Conservation (phyloP, 768 basidiomycete genomes). For the Russula griseocarnosa region DNA sequence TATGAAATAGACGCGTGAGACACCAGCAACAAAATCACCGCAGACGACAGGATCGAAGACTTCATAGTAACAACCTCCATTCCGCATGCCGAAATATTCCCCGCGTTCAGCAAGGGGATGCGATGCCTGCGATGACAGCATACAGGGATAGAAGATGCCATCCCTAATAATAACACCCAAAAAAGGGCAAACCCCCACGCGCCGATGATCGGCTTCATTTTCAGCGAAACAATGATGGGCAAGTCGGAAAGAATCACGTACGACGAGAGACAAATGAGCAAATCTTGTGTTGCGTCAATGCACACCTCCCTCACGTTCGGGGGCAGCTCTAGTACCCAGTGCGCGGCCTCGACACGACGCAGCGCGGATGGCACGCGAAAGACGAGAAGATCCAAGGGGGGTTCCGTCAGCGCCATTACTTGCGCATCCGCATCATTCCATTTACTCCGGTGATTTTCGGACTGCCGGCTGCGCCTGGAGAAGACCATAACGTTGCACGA, state of each 20-base stretch:
- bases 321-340: slow-evolving; percentile 12
- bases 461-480: neutral
- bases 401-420: neutral
- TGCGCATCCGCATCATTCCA: neutral
- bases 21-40: slow-evolving; percentile 15
- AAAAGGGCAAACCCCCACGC: neutral
- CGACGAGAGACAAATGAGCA: slow-evolving; percentile 16
- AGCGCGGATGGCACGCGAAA: slow-evolving; percentile 10
- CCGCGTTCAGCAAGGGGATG: slow-evolving; percentile 6
- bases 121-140: slow-evolving; percentile 1
- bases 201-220: neutral
- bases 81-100: neutral
- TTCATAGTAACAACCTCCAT: neutral
- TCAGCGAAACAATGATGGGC: neutral
- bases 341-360: slow-evolving; percentile 9
- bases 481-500: slow-evolving; percentile 18
- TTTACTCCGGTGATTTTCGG: neutral
- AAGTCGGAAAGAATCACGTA: neutral
- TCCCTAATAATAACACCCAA: slow-evolving; percentile 6
- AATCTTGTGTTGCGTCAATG: slow-evolving; percentile 19
- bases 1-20: slow-evolving; percentile 7
- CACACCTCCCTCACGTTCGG: neutral
- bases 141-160: slow-evolving; percentile 1
- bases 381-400: slow-evolving; percentile 1
- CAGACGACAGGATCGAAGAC: neutral